Base-by-base conservation (phyloP, 78 protist genomes). In the Acrasis kona region DNA sequence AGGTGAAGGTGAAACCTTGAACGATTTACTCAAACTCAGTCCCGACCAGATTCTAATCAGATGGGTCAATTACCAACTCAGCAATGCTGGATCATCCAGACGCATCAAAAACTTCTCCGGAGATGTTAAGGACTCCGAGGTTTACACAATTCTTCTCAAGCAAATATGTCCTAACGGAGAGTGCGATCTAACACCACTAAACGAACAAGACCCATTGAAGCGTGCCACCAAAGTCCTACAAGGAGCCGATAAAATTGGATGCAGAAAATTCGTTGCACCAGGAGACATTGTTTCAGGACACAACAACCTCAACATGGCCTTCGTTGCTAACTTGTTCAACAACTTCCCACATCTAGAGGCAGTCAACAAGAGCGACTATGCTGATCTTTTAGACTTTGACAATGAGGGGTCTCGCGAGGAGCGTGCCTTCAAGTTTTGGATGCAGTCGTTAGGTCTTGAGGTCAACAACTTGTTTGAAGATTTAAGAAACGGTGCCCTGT, bases 301-400 rank as follows among this genome's bases (percentile, higher is more conserved):
- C 76, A 79, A 71, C 50, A 89, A 88, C 72, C 80, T 95, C 41
- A 96, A 96, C 86, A 69, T 92, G 29, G 95, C 96, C 10, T 95
- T 96, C 36, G 92, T 92, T 31, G 98, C 99, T 10, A 88, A 90
- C 61, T 70, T 96, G 34, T 95, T 95, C 93, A 93, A 93, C 91
- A 70, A 38, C 41, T 85, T 66, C 65, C 96, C 96, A 9, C 91
- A 88, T 10, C 81, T 92, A n/a, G 91, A 41, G 50, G 28, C 28
- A 19, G 71, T 30, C 19, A 84, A 84, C 31, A 82, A 75, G 74
- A 58, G 37, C 28, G 84, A 10, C 35, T 65, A 81, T 66, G 39
- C 70, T 57, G 85, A 84, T 35, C 36, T 2, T n/a, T 9, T 41
- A n/a, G 32, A 77, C 7, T 68, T 81, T 31, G 72, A 80, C 57